Percentiles rank a stretch among this genome's conserved stretches.
These are phyloP conservation scores for Chlorella vulgaris DNA, from an alignment of 139 green algal genomes.

Conservation along the genomic window DNA sequence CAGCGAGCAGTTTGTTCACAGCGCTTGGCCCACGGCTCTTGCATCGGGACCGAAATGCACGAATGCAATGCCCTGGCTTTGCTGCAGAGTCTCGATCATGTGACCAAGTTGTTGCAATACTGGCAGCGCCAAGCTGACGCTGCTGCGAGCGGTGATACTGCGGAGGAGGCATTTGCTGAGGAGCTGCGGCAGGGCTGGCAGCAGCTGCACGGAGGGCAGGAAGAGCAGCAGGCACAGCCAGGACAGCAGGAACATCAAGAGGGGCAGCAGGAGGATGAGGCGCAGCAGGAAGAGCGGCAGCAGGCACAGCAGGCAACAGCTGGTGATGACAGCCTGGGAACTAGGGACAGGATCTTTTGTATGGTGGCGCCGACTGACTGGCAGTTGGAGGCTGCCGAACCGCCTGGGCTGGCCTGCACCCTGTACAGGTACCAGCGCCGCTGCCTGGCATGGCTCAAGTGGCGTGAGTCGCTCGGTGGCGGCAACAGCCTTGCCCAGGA, in stretches of 20 bases:
- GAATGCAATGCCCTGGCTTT: no score
- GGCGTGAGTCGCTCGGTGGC: constrained; percentile 50
- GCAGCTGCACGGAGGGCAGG: neutral
- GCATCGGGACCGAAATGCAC: no score
- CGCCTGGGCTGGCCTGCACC: constrained; percentile 58
- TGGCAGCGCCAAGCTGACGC: neutral
- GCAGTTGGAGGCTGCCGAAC: constrained; percentile 42
- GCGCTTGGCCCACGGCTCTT: no score
- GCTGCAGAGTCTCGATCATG: neutral
- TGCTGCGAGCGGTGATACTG: neutral
- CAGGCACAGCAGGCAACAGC: neutral
- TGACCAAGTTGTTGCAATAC: neutral
- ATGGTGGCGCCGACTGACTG: constrained; percentile 51
- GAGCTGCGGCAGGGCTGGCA: constrained; percentile 2
- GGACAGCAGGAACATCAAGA: neutral
- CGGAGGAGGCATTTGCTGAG: neutral
- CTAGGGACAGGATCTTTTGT: constrained; percentile 55
- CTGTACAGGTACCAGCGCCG: constrained; percentile 69
- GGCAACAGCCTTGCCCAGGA: neutral
- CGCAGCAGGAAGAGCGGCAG: no score
- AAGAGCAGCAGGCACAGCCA: neutral
- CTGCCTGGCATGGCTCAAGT: constrained; percentile 70
- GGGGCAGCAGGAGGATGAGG: neutral
- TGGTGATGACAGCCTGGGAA: neutral
- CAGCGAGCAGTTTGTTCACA: no score